phyloP scores from a whole-genome alignment of 1,284 basidiomycete genomes.

The Cryptococcus deneoformans region DNA sequence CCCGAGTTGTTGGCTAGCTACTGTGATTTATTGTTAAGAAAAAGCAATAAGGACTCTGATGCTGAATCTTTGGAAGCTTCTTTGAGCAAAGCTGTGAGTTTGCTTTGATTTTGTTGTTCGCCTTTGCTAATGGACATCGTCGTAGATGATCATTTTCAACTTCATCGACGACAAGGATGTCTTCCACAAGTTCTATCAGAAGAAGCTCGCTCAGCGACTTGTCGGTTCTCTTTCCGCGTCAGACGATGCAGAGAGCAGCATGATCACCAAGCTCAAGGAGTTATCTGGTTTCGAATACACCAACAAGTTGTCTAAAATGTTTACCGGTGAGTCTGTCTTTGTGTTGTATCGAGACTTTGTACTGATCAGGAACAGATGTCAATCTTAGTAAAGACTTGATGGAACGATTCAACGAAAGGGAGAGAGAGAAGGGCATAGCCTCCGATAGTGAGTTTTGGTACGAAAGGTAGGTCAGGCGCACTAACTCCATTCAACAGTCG shows the following conservation, averaged over 20 bases:
- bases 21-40: constrained; percentile 84
- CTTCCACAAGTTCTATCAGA: constrained; percentile 99
- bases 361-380: constrained; percentile 65
- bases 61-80: constrained; percentile 92
- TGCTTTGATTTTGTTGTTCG: background rate
- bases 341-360: background rate
- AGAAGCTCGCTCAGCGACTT: constrained; percentile 91
- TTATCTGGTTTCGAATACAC: constrained; percentile 99
- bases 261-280: constrained; percentile 99
- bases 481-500: constrained; percentile 54
- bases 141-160: constrained; percentile 96
- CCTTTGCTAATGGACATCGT: background rate
- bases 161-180: constrained; percentile 99
- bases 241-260: constrained; percentile 94
- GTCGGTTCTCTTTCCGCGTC: constrained; percentile 92
- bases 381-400: constrained; percentile 94
- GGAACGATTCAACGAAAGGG: constrained; percentile 93
- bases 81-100: constrained; percentile 76
- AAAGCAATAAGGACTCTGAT: constrained; percentile 82
- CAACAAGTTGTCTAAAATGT: constrained; percentile 97
- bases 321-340: constrained; percentile 64
- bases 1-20: constrained; percentile 95
- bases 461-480: background rate
- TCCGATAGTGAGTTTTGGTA: constrained; percentile 29
- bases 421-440: constrained; percentile 68